phyloP scores from a whole-genome alignment of 2,329 filamentous ascomycete species.

The Furcasterigmium sp. region DNA sequence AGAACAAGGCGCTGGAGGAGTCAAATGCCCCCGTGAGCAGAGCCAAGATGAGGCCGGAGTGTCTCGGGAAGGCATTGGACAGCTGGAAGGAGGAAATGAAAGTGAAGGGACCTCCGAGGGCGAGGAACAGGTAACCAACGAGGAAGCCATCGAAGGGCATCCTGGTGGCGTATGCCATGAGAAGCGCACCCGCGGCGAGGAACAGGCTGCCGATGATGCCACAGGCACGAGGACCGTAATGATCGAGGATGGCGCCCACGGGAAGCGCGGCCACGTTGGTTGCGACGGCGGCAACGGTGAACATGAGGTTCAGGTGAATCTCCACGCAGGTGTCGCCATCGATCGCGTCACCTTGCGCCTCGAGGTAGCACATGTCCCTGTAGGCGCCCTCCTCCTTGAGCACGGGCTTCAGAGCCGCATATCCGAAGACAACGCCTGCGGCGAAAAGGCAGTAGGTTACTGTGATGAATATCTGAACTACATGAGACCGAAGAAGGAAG shows the following conservation, averaged over 20 bases:
- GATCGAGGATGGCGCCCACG: constrained; percentile 79
- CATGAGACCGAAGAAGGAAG: background rate
- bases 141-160: constrained; percentile 71
- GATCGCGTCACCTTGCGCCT: constrained; percentile 14
- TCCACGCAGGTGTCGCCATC: constrained; percentile 42
- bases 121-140: constrained; percentile 68
- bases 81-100: constrained; percentile 83
- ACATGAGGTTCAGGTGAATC: constrained; percentile 80
- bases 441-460: constrained; percentile 31
- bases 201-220: constrained; percentile 66
- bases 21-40: constrained; percentile 79
- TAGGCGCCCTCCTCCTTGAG: constrained; percentile 71
- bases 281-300: constrained; percentile 80
- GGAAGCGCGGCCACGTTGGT: constrained; percentile 85
- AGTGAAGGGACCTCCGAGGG: constrained; percentile 73
- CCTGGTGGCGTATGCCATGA: constrained; percentile 63
- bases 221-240: constrained; percentile 72
- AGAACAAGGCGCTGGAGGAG: constrained; percentile 72
- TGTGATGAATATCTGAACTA: constrained; percentile 31
- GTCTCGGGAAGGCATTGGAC: constrained; percentile 74
- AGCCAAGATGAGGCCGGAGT: constrained; percentile 74
- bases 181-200: constrained; percentile 62
- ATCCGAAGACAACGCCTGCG: constrained; percentile 75
- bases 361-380: constrained; percentile 49
- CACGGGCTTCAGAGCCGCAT: constrained; percentile 78